A percentile compares a stretch with the other conserved stretches of the same genome.
phyloP scores from a whole-genome alignment of 2,329 filamentous ascomycete genomes.

The Tolypocladium endophyticum region DNA sequence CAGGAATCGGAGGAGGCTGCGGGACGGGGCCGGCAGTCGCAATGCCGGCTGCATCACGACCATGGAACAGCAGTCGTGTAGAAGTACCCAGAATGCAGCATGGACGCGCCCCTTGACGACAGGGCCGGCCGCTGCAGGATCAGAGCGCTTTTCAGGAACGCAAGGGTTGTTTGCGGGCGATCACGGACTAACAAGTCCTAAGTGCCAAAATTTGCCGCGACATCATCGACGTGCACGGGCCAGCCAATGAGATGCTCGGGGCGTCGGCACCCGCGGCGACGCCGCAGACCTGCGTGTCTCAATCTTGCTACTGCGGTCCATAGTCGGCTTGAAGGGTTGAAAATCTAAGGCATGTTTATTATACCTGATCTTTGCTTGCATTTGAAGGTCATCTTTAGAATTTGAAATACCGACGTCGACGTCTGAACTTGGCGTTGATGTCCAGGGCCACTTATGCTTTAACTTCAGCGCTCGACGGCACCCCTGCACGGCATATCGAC shows the following conservation, averaged over 20 bases:
- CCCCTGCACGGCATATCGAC: background rate
- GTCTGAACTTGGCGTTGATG: background rate
- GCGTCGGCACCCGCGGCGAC: background rate
- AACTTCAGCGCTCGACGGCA: background rate
- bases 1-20: slow-evolving; percentile 59
- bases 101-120: slow-evolving; percentile 4
- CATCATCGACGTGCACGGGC: background rate
- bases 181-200: background rate
- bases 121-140: background rate
- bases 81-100: slow-evolving; percentile 2
- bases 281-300: background rate
- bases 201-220: background rate
- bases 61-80: slow-evolving; percentile 4
- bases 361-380: background rate
- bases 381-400: background rate
- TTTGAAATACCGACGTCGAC: background rate
- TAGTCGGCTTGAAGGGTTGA: too few species aligned
- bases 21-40: slow-evolving; percentile 38
- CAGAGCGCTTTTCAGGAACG: background rate
- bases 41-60: slow-evolving; percentile 33
- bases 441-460: background rate
- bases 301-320: background rate
- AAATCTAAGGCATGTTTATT: background rate
- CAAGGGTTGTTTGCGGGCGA: background rate
- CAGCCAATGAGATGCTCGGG: background rate